A percentile compares a stretch with the other conserved stretches of the same genome.
phyloP scores from a whole-genome alignment of 495 filamentous ascomycete species.

The Penicillium robsamsonii region DNA sequence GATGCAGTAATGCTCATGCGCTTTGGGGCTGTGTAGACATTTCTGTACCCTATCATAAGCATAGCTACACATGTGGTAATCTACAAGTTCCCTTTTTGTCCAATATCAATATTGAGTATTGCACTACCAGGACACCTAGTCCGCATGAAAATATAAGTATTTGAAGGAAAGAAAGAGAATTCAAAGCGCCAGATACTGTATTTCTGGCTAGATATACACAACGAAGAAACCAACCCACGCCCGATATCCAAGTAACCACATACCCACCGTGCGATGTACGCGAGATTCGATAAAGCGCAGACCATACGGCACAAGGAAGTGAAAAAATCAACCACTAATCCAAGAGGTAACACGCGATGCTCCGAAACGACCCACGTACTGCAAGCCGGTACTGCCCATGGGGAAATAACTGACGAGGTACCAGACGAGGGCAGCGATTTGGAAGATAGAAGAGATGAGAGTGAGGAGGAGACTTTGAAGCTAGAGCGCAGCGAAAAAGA shows the following conservation, averaged over 20 bases:
- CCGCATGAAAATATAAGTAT: background rate
- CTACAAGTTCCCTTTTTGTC: background rate
- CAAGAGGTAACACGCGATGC: conserved; percentile 80
- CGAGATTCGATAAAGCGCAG: background rate
- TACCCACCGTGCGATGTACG: background rate
- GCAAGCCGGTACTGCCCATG: conserved; percentile 86
- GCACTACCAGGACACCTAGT: background rate
- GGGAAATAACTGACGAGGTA: conserved; percentile 98
- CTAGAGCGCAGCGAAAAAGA: conserved; percentile 41
- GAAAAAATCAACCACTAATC: conserved; percentile 69
- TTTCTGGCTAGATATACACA: conserved; percentile 1
- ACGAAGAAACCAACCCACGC: background rate
- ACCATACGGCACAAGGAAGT: background rate
- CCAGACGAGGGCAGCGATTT: conserved; percentile 82
- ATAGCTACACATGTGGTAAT: background rate
- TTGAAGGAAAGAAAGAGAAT: background rate
- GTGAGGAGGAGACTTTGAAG: conserved; percentile 79
- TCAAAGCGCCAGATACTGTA: background rate
- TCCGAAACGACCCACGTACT: conserved; percentile 82
- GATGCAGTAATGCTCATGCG: no score
- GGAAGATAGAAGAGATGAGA: conserved; percentile 75
- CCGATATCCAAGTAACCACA: background rate
- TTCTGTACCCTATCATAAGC: no score
- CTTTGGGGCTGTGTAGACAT: no score
- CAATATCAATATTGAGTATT: conserved; percentile 1